Conservation (phyloP, 23 red algal genomes). For the Gracilaria vermiculophylla region DNA sequence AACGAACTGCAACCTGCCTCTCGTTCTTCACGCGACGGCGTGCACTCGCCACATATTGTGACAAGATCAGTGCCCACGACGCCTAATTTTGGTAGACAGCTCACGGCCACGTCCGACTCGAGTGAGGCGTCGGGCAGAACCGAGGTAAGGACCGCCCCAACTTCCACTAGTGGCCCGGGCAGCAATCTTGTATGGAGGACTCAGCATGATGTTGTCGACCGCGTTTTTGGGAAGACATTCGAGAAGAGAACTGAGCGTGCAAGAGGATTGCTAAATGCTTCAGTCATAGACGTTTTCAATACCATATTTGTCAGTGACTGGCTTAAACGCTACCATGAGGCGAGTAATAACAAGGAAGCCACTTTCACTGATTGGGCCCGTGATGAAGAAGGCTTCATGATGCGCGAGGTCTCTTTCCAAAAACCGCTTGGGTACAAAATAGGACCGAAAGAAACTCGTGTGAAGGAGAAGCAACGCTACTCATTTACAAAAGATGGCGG, state of each 20-base stretch:
- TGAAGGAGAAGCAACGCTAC: conserved; percentile 62
- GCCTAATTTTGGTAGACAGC: background rate
- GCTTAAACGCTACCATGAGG: conserved; percentile 43
- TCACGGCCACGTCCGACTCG: background rate
- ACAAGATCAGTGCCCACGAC: conserved; percentile 2
- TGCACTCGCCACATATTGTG: background rate
- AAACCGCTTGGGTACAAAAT: conserved; percentile 53
- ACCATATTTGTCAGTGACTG: conserved; percentile 63
- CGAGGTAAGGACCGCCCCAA: background rate
- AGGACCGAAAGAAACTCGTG: conserved; percentile 70
- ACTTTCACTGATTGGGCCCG: conserved; percentile 40
- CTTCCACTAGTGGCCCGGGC: background rate
- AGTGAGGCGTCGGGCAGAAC: conserved; percentile 22
- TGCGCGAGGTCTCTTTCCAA: conserved; percentile 36
- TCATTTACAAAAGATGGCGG: conserved; percentile 58
- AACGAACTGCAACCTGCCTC: background rate
- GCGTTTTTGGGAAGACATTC: conserved; percentile 27
- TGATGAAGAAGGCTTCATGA: conserved; percentile 49
- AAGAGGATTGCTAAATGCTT: conserved; percentile 19
- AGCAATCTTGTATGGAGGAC: conserved; percentile 43
- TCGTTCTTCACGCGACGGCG: background rate
- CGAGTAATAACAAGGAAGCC: conserved; percentile 48
- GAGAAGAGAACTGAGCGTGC: conserved; percentile 41
- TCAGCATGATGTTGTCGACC: conserved; percentile 46
- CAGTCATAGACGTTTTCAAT: conserved; percentile 48